Percentiles rank a stretch among this genome's conserved stretches.
These are phyloP conservation scores for Avena insularis DNA, from an alignment of 176 grass and related monocot genomes.

Conservation along the genomic window DNA sequence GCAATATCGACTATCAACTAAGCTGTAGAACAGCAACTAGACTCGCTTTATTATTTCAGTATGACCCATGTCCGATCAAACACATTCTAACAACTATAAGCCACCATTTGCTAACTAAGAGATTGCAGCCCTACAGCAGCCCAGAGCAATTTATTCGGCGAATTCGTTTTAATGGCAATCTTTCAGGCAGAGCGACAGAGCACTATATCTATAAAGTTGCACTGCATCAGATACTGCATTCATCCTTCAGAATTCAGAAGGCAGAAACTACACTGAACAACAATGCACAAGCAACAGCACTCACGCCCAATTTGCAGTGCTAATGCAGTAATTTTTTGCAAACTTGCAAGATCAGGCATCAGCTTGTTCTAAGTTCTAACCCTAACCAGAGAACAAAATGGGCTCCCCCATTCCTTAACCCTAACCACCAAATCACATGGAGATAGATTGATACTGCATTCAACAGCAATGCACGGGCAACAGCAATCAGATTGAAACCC, in stretches of 20 bases:
- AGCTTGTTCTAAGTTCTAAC: background rate
- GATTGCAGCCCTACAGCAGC: background rate
- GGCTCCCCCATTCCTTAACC: background rate
- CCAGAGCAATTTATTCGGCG: background rate
- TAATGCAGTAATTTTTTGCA: background rate
- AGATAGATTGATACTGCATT: background rate
- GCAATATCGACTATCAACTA: background rate
- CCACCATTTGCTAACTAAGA: background rate
- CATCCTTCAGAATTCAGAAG: background rate
- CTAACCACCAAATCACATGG: background rate
- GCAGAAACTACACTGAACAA: background rate
- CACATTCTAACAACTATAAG: slow-evolving; percentile 5
- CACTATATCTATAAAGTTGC: background rate
- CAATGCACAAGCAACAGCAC: background rate
- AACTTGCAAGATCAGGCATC: background rate
- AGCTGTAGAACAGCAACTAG: background rate
- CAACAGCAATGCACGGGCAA: background rate
- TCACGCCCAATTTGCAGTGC: background rate
- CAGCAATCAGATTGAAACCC: background rate
- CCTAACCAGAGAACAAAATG: background rate
- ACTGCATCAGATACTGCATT: background rate
- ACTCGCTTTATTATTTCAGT: background rate
- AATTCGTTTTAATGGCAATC: background rate
- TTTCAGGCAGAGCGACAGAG: background rate
- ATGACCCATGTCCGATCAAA: background rate